Percentiles rank a stretch among this genome's conserved stretches.
phyloP scores from a whole-genome alignment of 768 basidiomycete species.

The Hygrophoropsis aurantiaca region DNA sequence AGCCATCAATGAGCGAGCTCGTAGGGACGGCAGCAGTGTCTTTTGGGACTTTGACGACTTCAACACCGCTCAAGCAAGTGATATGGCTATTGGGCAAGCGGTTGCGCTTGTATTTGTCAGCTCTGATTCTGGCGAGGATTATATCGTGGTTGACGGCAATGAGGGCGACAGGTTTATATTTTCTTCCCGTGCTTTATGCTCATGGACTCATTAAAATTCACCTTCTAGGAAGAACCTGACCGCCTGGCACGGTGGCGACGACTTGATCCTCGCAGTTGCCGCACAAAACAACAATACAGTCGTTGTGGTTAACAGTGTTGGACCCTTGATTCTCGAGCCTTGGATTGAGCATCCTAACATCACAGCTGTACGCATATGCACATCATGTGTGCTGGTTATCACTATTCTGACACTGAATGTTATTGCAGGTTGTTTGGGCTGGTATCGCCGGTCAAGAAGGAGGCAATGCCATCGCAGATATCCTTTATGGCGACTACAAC shows the following conservation, averaged over 20 bases:
- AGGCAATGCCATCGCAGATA: constrained; percentile 69
- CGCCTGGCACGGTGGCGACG: constrained; percentile 72
- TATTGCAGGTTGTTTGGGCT: constrained; percentile 54
- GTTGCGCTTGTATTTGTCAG: constrained; percentile 75
- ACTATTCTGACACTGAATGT: constrained; percentile 9
- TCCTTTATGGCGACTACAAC: constrained; percentile 69
- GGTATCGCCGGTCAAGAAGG: constrained; percentile 68
- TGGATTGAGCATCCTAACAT: constrained; percentile 77
- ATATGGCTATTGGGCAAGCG: constrained; percentile 45
- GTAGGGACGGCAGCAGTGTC: constrained; percentile 56
- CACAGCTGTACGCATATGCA: constrained; percentile 53
- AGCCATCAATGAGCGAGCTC: constrained; percentile 69
- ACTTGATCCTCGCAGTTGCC: constrained; percentile 67
- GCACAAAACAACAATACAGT: constrained; percentile 46
- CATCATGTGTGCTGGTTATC: not conserved
- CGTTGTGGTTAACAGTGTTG: constrained; percentile 42
- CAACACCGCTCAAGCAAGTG: constrained; percentile 48
- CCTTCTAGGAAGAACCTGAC: constrained; percentile 59
- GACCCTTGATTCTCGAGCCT: constrained; percentile 58
- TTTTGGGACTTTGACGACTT: constrained; percentile 68
- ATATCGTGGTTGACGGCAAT: constrained; percentile 80
- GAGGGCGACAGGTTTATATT: constrained; percentile 60
- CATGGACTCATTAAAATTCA: not conserved
- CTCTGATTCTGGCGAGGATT: constrained; percentile 76
- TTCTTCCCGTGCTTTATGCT: not conserved